phyloP scores from a whole-genome alignment of 495 filamentous ascomycete genomes.

The Choiromyces venosus region DNA sequence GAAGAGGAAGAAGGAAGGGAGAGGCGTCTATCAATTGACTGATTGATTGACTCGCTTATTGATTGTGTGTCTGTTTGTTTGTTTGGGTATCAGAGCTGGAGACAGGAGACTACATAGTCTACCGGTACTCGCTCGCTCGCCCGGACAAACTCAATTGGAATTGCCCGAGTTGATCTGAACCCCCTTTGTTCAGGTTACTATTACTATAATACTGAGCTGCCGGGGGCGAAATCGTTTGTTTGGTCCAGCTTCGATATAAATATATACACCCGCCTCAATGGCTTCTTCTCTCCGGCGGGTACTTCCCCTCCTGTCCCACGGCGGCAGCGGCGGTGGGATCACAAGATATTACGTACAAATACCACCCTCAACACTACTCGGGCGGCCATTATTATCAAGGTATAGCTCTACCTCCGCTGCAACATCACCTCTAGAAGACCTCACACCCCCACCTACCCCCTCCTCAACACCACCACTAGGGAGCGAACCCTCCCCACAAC shows the following conservation, averaged over 20 bases:
- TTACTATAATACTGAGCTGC: background rate
- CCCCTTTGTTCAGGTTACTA: background rate
- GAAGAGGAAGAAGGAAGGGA: too few species aligned
- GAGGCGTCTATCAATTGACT: too few species aligned
- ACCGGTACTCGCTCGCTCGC: too few species aligned
- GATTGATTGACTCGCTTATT: too few species aligned
- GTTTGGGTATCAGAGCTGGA: background rate
- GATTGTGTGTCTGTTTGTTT: too few species aligned
- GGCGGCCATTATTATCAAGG: background rate
- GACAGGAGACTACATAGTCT: too few species aligned
- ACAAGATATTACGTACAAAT: background rate
- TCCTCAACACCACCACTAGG: conserved; percentile 11
- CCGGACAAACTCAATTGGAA: background rate
- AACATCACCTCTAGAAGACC: background rate
- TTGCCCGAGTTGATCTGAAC: background rate
- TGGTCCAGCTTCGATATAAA: background rate
- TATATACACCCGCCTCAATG: background rate
- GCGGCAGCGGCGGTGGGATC: background rate
- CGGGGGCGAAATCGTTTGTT: background rate
- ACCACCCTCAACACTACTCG: background rate
- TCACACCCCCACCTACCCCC: background rate
- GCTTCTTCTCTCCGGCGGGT: background rate
- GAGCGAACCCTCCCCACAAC: conserved; percentile 10
- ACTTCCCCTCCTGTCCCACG: background rate
- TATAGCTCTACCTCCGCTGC: conserved; percentile 20